Percentiles rank a stretch among this genome's conserved stretches.
Evolutionary conservation across 441 rosid genomes (phyloP).

Genomic region (Syzygium malaccense): DNA sequence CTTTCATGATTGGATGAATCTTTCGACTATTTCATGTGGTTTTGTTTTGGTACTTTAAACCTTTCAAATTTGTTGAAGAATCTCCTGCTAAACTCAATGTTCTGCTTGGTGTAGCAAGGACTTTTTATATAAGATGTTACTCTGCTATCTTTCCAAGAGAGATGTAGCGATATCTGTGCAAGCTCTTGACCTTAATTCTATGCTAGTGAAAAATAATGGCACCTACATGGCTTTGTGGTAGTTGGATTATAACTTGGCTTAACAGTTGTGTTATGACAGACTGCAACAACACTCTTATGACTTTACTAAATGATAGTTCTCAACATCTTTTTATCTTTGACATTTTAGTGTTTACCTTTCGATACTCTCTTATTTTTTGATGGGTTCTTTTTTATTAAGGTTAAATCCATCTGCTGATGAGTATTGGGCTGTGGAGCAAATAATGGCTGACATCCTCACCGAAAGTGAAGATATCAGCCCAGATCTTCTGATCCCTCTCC

Average conservation of each 20-base stretch:
- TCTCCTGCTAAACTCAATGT: background rate
- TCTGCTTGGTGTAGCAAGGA: background rate
- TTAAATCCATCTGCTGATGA: background rate
- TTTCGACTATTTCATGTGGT: background rate
- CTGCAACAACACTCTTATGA: background rate
- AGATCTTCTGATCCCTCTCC: background rate
- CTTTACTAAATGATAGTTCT: background rate
- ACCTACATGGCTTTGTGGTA: background rate
- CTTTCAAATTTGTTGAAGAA: background rate
- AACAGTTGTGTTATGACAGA: background rate
- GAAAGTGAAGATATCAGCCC: background rate
- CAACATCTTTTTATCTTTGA: background rate
- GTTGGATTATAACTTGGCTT: background rate
- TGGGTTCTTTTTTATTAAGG: background rate
- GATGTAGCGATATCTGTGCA: background rate
- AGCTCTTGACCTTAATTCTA: background rate
- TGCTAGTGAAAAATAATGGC: background rate
- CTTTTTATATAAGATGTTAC: background rate
- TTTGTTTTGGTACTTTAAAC: background rate
- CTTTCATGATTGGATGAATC: background rate
- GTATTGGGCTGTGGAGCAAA: background rate
- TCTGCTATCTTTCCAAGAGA: background rate
- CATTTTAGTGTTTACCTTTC: background rate
- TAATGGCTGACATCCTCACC: background rate
- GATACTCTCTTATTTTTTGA: background rate